Conservation (phyloP, 2,329 filamentous ascomycete species). For the Aspergillus unguis region DNA sequence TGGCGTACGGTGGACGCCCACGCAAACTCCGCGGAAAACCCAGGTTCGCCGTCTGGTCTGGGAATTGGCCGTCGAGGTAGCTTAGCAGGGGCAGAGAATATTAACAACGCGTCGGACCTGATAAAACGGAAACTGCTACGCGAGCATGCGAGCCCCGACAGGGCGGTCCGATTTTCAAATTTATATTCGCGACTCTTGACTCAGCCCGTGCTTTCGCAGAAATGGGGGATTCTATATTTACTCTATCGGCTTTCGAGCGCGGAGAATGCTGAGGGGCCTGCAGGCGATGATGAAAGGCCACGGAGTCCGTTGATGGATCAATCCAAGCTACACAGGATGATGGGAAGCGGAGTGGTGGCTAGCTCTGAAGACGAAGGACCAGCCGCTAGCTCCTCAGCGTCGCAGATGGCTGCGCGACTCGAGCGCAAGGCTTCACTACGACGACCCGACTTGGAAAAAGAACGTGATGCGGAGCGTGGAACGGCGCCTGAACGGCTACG, state of each 20-base stretch:
- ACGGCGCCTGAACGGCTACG: conserved; percentile 17
- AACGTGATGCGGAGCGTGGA: conserved; percentile 18
- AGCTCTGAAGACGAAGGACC: conserved; percentile 37
- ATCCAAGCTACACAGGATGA: conserved; percentile 37
- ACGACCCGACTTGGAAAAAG: conserved; percentile 20
- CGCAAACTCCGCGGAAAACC: conserved; percentile 21
- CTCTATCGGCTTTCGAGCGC: conserved; percentile 78
- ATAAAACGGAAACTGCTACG: conserved; percentile 86
- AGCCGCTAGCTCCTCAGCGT: conserved; percentile 41
- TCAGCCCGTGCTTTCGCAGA: conserved; percentile 88
- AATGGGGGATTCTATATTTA: conserved; percentile 94
- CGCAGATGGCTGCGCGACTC: conserved; percentile 29
- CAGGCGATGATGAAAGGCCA: conserved; percentile 26
- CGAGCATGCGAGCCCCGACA: conserved; percentile 67
- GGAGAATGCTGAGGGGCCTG: conserved; percentile 22
- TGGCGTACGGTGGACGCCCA: conserved; percentile 39
- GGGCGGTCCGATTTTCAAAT: conserved; percentile 82
- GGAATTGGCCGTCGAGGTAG: conserved; percentile 29
- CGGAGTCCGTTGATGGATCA: conserved; percentile 42
- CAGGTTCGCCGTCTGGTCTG: conserved; percentile 23
- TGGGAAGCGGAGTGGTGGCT: conserved; percentile 21
- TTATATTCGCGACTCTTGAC: conserved; percentile 84
- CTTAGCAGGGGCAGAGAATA: conserved; percentile 44
- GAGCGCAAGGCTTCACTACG: conserved; percentile 28
- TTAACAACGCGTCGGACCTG: conserved; percentile 87